Base-by-base conservation (phyloP, 2,329 filamentous ascomycete species). In the Aschersonia sp. region DNA sequence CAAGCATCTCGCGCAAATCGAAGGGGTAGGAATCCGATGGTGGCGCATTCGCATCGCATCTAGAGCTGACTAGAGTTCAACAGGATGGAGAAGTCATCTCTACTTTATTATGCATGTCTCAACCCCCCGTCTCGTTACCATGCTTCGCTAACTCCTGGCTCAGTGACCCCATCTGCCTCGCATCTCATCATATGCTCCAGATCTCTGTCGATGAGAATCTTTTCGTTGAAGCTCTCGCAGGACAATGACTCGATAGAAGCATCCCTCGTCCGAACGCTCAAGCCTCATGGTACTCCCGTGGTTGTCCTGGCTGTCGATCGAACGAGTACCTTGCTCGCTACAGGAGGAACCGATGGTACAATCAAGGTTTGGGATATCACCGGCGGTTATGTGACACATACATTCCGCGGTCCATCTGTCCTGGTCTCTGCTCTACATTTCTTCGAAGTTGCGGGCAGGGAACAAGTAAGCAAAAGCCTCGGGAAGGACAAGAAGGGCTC, bases 291-390 rank as follows among this genome's bases (percentile, higher is more conserved):
- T 0, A 89, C 90, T 2, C 92, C 94, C 0, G 88, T 97, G 1
- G 82, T 95, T 1, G 87, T 90, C 7, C 72, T 90, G 11, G 81
- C 87, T 1, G 80, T 92, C 51, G 92, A 98, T 62, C 75, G 79
- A 47, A 95, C 89, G 1, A 84, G 89, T 58, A 94, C 90, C 2
- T 71, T 98, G 10, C 73, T 98, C 42, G 92, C 89, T 12, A 97
- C 90, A 12, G 92, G 94, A 52, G 87, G 86, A 45, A 89, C 92
- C 4, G 92, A 98, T 60, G 92, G 92, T 30, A 79, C 84, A 1
- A 86, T 97, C 57, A 98, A 98, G 64, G 83, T 98, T 46, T 98
- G 90, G 90, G 92, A 98, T 65, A 87, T 98, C 50, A 73, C 75
- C 45, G 87, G 83, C 43, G 92, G 92, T 29, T 97, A 85, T 63